phyloP scores from a whole-genome alignment of 2,329 filamentous ascomycete genomes.

The Exophiala dermatitidis region DNA sequence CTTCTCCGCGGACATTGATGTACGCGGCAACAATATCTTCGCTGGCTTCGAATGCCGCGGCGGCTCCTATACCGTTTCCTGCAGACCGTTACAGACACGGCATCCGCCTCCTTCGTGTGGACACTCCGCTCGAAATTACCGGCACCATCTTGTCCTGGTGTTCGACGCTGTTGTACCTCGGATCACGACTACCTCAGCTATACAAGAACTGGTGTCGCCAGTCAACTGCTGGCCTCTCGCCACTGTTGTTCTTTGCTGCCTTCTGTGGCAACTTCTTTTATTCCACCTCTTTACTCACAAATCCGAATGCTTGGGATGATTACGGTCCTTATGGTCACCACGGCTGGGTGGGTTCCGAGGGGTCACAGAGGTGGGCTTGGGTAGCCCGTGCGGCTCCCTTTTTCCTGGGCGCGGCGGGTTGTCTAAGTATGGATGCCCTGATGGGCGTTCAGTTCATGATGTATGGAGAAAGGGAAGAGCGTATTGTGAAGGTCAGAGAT shows the following conservation, averaged over 20 bases:
- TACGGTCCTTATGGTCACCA: conserved; percentile 50
- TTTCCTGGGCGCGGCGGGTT: conserved; percentile 59
- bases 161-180: conserved; percentile 51
- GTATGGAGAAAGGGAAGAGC: conserved; percentile 47
- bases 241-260: conserved; percentile 57
- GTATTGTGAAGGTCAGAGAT: conserved; percentile 45
- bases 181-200: conserved; percentile 56
- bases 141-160: conserved; percentile 51
- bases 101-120: conserved; percentile 27
- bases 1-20: conserved; percentile 40
- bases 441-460: conserved; percentile 57
- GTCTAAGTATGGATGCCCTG: conserved; percentile 54
- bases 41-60: conserved; percentile 37
- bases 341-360: conserved; percentile 53
- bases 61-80: conserved; percentile 28
- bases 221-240: conserved; percentile 57
- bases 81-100: conserved; percentile 16
- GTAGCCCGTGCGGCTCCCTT: conserved; percentile 54
- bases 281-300: conserved; percentile 54
- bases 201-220: conserved; percentile 58
- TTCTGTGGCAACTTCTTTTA: conserved; percentile 65
- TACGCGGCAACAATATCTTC: conserved; percentile 41
- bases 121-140: conserved; percentile 36
- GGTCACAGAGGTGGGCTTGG: conserved; percentile 51
- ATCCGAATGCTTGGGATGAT: conserved; percentile 56